Evolutionary conservation across 75 land plant species (phyloP), one percentile per base, ranked within the genome.

Genomic region (Cunninghamia lanceolata): DNA sequence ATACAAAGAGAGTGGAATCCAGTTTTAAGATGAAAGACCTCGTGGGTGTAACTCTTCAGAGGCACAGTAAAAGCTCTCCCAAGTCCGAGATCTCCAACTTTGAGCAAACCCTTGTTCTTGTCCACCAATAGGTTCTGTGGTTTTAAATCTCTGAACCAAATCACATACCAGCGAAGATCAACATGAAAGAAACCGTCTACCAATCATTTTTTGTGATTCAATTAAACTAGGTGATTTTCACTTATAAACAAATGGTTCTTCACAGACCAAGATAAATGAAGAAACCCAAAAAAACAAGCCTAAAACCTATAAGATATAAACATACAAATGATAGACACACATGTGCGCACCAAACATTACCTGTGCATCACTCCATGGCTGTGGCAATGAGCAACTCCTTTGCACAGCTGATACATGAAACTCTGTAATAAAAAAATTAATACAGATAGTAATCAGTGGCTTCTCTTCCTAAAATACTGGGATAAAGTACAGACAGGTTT

Each of bases 81-180:
- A 39, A 96, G 93, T 21, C 99, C 99, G 21, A 98, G 90, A 88
- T 98, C 99, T 34, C 99, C 99, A 80, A 98, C 96, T 90, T 98
- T 96, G 32, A 98, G 91, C 16, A 95, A 83, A 17, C 99, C 97
- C 63, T 93, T 98, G 13, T 92, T 96, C 86, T 95, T 94, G 81
- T 98, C 99, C 19, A 98, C 91, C 59, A 98, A 86, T 19, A 95
- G 88, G 84, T 95, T 95, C 84, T 95, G 97, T 25, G 97, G 96
- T 83, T 95, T 95, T 42, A 95, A 85, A 88, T 95, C 96, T 45
- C 93, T 91, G 74, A 28, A 39, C n/a, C 38, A 17, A 42, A 35
- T 79, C 66, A 63, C 30, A 83, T 52, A 3, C 84, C 56, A 53
- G 19, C 32, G 66, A 50, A 53, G 38, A 54, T 83, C 36, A 54